Base-by-base conservation (phyloP, 2,329 filamentous ascomycete species). In the Fonsecaea erecta region DNA sequence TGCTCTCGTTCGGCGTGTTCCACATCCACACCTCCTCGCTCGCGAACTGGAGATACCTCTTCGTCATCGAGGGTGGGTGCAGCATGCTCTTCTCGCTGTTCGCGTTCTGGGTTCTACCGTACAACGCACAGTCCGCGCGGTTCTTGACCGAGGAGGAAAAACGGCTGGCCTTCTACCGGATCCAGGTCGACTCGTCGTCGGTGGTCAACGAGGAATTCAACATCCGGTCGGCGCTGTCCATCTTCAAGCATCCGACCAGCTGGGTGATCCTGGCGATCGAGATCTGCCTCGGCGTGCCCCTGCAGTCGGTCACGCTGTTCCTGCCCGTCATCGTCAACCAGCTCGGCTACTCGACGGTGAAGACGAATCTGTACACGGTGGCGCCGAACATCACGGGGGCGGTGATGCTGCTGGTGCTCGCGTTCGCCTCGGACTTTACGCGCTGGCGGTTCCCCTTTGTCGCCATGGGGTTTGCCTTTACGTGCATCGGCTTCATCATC, bases 361-460 rank as follows among this genome's bases (percentile, higher is more conserved):
- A 86, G 71, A 93, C 90, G 0, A 94, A 95, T 72, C 82, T 94
- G 0, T 93, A 91, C 77, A 93, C 91, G 0, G 90, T 94, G 0
- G 91, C 91, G 0, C 91, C 91, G 1, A 94, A 93, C 71, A 83
- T 92, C 52, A 86, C 86, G 0, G 91, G 91, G 1, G 90, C 90
- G 0, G 84, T 85, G 0, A 88, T 92, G 83, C 80, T 93, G 2
- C 80, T 94, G 0, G 77, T 93, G 14, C 80, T 93, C 0, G 90
- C 90, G 0, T 93, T 92, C 71, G 77, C 83, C 3, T 91, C 88
- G 1, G 91, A 94, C 73, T 83, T 81, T 59, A 81, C 83, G 3
- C 83, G 87, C n/a, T 78, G 88, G 21, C 85, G 90, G 2, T 91
- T 89, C 61, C 90, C 90, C 0, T 93, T 93, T 74, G 89, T 94